These are phyloP conservation scores for Vanrija sp. DNA, from an alignment of 1,284 basidiomycete species.

Conservation along the genomic window DNA sequence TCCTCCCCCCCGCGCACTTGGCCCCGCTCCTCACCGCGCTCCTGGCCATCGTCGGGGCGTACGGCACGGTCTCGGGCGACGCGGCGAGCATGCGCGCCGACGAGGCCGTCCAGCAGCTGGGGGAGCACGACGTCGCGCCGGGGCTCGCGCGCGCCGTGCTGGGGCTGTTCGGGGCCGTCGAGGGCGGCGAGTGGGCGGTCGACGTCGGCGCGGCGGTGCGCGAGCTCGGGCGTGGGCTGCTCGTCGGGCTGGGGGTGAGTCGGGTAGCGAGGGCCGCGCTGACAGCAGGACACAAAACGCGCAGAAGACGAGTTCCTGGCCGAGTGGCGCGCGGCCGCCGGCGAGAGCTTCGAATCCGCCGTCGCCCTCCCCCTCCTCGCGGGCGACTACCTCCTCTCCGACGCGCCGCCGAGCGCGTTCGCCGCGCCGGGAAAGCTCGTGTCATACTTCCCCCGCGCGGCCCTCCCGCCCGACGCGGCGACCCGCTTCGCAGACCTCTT, in stretches of 20 bases:
- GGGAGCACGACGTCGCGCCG: constrained; percentile 67
- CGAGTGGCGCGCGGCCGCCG: constrained; percentile 66
- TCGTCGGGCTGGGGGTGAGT: constrained; percentile 61
- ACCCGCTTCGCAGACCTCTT: constrained; percentile 80
- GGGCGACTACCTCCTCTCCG: constrained; percentile 64
- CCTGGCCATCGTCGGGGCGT: constrained; percentile 57
- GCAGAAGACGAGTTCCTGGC: constrained; percentile 56
- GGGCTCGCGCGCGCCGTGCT: constrained; percentile 65
- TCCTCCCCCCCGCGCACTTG: constrained; percentile 62
- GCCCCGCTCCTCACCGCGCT: constrained; percentile 66
- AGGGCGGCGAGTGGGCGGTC: constrained; percentile 26
- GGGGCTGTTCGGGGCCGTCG: constrained; percentile 67
- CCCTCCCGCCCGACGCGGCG: constrained; percentile 66
- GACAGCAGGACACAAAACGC: constrained; percentile 41
- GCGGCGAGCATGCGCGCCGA: not conserved
- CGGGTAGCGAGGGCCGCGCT: constrained; percentile 51
- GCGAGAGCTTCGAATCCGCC: constrained; percentile 63
- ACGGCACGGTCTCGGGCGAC: not conserved
- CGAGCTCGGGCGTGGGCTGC: constrained; percentile 56
- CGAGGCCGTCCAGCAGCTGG: constrained; percentile 56
- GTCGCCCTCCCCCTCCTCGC: constrained; percentile 56
- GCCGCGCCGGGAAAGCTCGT: constrained; percentile 40
- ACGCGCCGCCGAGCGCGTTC: constrained; percentile 19
- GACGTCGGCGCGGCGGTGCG: constrained; percentile 30
- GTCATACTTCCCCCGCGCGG: constrained; percentile 68